Evolutionary conservation across 768 basidiomycete genomes (phyloP).

Genomic region (Mycena maculata): DNA sequence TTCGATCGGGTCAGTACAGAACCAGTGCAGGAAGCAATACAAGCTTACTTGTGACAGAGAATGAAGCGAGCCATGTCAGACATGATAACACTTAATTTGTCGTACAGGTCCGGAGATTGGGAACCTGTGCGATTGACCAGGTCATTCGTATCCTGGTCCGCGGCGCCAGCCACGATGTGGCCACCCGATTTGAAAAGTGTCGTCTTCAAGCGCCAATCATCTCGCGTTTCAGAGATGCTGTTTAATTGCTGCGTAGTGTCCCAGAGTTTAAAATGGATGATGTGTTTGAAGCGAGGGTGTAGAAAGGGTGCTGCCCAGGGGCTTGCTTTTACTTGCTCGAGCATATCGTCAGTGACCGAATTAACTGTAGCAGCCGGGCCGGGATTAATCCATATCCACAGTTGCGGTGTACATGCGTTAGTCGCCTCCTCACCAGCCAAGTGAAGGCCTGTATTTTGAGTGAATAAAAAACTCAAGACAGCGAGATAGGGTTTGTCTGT

Average conservation of each 20-base stretch:
- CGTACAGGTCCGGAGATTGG: constrained; percentile 85
- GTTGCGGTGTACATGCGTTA: constrained; percentile 81
- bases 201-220: constrained; percentile 88
- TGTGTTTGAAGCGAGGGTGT: constrained; percentile 89
- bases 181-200: constrained; percentile 89
- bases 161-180: constrained; percentile 52
- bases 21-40: background rate
- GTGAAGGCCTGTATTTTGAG: constrained; percentile 92
- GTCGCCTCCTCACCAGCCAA: constrained; percentile 61
- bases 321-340: constrained; percentile 79
- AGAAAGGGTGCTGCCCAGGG: constrained; percentile 97
- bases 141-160: constrained; percentile 50
- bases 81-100: constrained; percentile 90
- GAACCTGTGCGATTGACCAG: constrained; percentile 85
- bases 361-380: constrained; percentile 88
- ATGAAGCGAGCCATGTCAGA: constrained; percentile 98
- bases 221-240: constrained; percentile 85
- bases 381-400: constrained; percentile 90
- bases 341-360: constrained; percentile 84
- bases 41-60: constrained; percentile 73
- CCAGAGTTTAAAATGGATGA: constrained; percentile 97
- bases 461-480: constrained; percentile 94
- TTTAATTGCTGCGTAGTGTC: constrained; percentile 98
- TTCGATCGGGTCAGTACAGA: constrained; percentile 19
- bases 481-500: constrained; percentile 99